Conservation (phyloP, 352 stramenopile genomes). For the Nothophytophthora sp. region DNA sequence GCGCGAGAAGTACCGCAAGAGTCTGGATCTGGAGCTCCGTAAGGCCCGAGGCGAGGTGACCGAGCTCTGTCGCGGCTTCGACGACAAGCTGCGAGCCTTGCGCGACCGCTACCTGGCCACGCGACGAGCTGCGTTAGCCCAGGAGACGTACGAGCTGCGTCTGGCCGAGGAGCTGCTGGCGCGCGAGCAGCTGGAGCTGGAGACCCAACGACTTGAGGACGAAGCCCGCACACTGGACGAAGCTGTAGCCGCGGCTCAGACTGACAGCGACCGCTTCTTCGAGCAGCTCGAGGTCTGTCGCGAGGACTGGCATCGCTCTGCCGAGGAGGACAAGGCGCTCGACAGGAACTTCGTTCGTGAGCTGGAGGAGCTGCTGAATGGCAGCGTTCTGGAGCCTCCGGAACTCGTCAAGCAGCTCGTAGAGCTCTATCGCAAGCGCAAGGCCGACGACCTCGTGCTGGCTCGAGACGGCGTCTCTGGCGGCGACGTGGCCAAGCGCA, state of each 20-base stretch:
- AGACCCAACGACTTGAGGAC: slow-evolving; percentile 25
- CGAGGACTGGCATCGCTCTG: slow-evolving; percentile 65
- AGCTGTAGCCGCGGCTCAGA: slow-evolving; percentile 25
- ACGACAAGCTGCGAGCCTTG: slow-evolving; percentile 79
- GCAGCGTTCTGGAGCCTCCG: slow-evolving; percentile 25
- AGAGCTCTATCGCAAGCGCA: slow-evolving; percentile 79
- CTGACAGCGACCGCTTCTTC: slow-evolving; percentile 53
- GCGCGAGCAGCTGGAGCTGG: slow-evolving; percentile 48
- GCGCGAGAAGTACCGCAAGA: slow-evolving; percentile 91
- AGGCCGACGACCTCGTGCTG: slow-evolving; percentile 43
- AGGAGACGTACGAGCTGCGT: slow-evolving; percentile 75
- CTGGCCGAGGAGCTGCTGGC: slow-evolving; percentile 56
- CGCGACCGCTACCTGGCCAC: slow-evolving; percentile 60
- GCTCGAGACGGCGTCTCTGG: slow-evolving; percentile 8
- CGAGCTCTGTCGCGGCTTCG: slow-evolving; percentile 82
- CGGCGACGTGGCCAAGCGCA: slow-evolving; percentile 12
- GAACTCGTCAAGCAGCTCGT: slow-evolving; percentile 75
- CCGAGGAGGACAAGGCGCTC: slow-evolving; percentile 69
- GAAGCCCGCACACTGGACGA: slow-evolving; percentile 20
- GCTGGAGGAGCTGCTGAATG: slow-evolving; percentile 70
- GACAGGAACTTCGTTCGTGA: slow-evolving; percentile 69
- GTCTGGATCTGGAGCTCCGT: slow-evolving; percentile 88
- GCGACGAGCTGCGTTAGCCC: slow-evolving; percentile 46
- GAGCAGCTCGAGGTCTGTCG: slow-evolving; percentile 50
- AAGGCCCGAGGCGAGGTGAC: slow-evolving; percentile 81